Conservation (phyloP, 2,329 filamentous ascomycete species). For the Colletotrichum sidae region DNA sequence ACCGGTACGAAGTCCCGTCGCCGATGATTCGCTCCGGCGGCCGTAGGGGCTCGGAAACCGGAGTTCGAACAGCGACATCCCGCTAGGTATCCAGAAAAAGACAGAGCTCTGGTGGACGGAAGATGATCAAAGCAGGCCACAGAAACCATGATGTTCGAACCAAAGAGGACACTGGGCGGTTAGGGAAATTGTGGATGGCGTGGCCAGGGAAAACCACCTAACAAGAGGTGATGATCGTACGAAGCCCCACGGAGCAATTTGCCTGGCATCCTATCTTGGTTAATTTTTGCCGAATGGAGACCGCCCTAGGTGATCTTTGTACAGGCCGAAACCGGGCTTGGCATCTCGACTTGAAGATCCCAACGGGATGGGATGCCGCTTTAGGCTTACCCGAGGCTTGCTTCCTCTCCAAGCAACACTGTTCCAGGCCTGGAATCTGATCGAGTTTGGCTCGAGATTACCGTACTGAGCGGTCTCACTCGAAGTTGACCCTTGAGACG, state of each 20-base stretch:
- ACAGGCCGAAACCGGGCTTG: neutral
- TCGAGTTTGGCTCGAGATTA: too few relatives aligned
- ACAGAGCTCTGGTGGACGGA: slow-evolving; percentile 39
- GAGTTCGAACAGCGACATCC: slow-evolving; percentile 39
- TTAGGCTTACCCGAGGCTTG: slow-evolving; percentile 11
- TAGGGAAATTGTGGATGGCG: neutral
- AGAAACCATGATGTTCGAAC: neutral
- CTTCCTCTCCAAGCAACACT: neutral
- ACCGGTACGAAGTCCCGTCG: slow-evolving; percentile 16
- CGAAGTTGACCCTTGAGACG: too few relatives aligned
- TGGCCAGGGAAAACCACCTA: neutral
- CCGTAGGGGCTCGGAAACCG: slow-evolving; percentile 9
- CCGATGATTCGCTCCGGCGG: slow-evolving; percentile 13
- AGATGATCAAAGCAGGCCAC: slow-evolving; percentile 10
- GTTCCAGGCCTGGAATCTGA: too few relatives aligned
- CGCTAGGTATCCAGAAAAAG: slow-evolving; percentile 39
- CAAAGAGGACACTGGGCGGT: neutral
- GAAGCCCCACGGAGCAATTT: neutral
- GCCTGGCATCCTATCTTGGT: neutral
- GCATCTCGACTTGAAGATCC: neutral
- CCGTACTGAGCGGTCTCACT: too few relatives aligned
- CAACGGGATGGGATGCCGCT: neutral
- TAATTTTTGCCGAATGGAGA: neutral
- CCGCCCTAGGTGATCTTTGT: neutral
- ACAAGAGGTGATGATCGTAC: slow-evolving; percentile 14